Base-by-base conservation (phyloP, 768 basidiomycete genomes). In the Cystobasidium ongulense region DNA sequence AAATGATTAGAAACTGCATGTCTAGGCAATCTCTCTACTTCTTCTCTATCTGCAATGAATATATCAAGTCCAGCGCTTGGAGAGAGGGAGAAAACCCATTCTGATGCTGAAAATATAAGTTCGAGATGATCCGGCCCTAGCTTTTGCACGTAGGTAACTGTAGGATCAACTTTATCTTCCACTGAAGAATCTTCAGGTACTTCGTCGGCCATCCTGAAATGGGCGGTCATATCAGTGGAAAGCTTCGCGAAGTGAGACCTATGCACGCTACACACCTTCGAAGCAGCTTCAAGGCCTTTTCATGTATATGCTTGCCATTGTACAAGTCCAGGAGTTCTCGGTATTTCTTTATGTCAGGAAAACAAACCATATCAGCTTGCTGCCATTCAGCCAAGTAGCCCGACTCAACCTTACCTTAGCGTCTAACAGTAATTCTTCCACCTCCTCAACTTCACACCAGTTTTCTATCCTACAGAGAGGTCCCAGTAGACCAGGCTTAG, bases 371-470 rank as follows among this genome's bases (percentile, higher is more conserved):
- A 7, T 64, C 36, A 39, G 33, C 25, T 5, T 27, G 11, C 52
- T 10, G 21, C 13, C 23, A 15, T 29, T 11, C 25, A 27, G n/a
- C n/a, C n/a, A n/a, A n/a, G n/a, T n/a, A n/a, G n/a, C n/a, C n/a
- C n/a, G n/a, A n/a, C n/a, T n/a, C 3, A 53, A 21, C 75, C 85
- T 35, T 71, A 91, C 94, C 86, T 89, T 88, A 39, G 89, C 86
- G 33, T 86, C 86, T 72, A 87, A 85, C 65, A 99, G 82, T 74
- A 92, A 86, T 79, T 90, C 92, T 80, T 99, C 93, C 0, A 94
- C 91, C 78, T 94, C 90, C 3, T 87, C 87, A 0, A 98, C 93
- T 79, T 97, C 96, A 81, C 95, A 98, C 92, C 93, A 99, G 81
- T 96, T 98, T 1, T 91, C 86, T 29, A 95, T 83, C 52, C 95